Evolutionary conservation across 2,329 filamentous ascomycete species (phyloP).

Genomic region (Huntiella moniliformis): DNA sequence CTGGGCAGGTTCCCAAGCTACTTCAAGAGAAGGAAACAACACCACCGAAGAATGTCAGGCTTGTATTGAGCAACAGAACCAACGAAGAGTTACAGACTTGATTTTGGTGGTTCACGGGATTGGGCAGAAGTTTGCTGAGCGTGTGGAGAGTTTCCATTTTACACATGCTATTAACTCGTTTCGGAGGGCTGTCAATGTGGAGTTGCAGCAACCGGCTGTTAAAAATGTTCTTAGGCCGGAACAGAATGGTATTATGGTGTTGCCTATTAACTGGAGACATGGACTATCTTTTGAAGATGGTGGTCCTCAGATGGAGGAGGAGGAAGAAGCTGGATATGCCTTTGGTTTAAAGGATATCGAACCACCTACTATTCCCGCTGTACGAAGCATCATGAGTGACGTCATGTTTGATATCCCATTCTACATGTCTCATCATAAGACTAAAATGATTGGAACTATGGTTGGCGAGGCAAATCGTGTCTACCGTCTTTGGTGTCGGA

Average conservation of each 20-base stretch:
- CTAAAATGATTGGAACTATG: constrained; percentile 81
- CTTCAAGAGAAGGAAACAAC: constrained; percentile 15
- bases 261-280: constrained; percentile 88
- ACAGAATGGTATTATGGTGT: constrained; percentile 81
- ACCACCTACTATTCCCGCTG: constrained; percentile 69
- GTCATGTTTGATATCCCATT: constrained; percentile 98
- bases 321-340: constrained; percentile 25
- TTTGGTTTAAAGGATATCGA: constrained; percentile 71
- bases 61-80: constrained; percentile 43
- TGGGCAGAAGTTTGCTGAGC: constrained; percentile 85
- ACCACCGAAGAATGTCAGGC: constrained; percentile 27
- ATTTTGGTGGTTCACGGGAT: constrained; percentile 89
- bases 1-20: constrained; percentile 17
- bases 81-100: constrained; percentile 62
- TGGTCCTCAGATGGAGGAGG: constrained; percentile 37
- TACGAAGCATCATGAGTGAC: constrained; percentile 87
- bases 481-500: constrained; percentile 85
- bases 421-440: constrained; percentile 90
- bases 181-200: constrained; percentile 66
- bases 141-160: constrained; percentile 92
- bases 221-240: constrained; percentile 50
- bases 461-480: constrained; percentile 84
- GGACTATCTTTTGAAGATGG: constrained; percentile 75
- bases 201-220: constrained; percentile 57
- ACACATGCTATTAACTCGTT: constrained; percentile 91